phyloP scores from a whole-genome alignment of 768 basidiomycete species.

The Coprinopsis strossmayeri region DNA sequence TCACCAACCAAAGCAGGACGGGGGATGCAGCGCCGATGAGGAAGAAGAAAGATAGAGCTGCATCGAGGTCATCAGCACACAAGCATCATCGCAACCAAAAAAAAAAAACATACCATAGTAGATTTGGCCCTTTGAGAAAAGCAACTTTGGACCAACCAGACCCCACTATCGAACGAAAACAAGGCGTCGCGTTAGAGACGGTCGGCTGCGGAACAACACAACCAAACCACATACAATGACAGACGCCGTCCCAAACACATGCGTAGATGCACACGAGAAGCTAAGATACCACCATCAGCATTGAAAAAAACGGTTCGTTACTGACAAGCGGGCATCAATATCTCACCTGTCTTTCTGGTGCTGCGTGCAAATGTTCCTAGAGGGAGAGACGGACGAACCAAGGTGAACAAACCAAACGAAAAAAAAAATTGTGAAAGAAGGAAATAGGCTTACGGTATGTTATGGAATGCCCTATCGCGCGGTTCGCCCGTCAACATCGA shows the following conservation, averaged over 20 bases:
- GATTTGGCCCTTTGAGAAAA: conserved; percentile 48
- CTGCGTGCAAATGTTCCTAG: conserved; percentile 39
- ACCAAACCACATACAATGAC: conserved; percentile 42
- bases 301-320: conserved; percentile 1
- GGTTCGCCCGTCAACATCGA: not conserved
- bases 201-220: too few species aligned
- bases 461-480: conserved; percentile 48
- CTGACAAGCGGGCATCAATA: not conserved
- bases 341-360: conserved; percentile 37
- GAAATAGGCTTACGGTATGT: conserved; percentile 40
- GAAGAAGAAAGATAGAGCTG: conserved; percentile 65
- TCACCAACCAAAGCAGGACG: conserved; percentile 52
- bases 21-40: conserved; percentile 65
- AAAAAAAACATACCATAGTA: conserved; percentile 44
- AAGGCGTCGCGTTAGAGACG: too few species aligned
- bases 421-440: not conserved
- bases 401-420: not conserved
- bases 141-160: conserved; percentile 55
- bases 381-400: too few species aligned
- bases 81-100: not conserved
- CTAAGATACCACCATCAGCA: too few species aligned
- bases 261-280: conserved; percentile 45
- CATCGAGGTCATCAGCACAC: conserved; percentile 8
- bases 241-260: conserved; percentile 48
- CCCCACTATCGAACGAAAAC: conserved; percentile 37